Evolutionary conservation across 306 rosid species (phyloP).

Genomic region (Malus fusca): DNA sequence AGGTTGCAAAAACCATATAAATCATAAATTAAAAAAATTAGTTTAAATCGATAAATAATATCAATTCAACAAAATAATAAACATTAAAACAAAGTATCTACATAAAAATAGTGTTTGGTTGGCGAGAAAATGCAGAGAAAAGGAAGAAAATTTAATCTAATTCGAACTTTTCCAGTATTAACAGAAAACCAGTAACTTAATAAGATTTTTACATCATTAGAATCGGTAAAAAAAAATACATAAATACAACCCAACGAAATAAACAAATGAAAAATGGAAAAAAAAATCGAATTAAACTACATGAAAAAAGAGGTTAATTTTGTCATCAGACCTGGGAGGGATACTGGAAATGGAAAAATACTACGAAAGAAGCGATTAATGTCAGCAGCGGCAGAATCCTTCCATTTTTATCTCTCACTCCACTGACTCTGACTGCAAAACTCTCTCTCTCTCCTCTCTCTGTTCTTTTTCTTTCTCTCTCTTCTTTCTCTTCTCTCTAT

Average conservation of each 20-base stretch:
- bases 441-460: neutral
- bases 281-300: neutral
- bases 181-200: neutral
- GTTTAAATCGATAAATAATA: too few relatives aligned
- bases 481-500: too few relatives aligned
- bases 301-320: too few relatives aligned
- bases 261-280: neutral
- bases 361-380: constrained; percentile 33
- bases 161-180: neutral
- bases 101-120: neutral
- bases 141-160: neutral
- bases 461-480: neutral
- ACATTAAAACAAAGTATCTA: too few relatives aligned
- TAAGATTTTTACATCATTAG: neutral
- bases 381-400: constrained; percentile 49
- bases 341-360: constrained; percentile 35
- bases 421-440: neutral
- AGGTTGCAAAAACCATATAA: too few relatives aligned
- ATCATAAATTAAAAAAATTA: too few relatives aligned
- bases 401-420: constrained; percentile 38
- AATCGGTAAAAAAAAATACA: neutral
- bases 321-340: constrained; percentile 13
- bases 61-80: too few relatives aligned
- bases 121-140: neutral
- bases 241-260: neutral